Percentiles rank a stretch among this genome's conserved stretches.
phyloP scores from a whole-genome alignment of 805 yeast species.

The Wickerhamomyces xylosicus region DNA sequence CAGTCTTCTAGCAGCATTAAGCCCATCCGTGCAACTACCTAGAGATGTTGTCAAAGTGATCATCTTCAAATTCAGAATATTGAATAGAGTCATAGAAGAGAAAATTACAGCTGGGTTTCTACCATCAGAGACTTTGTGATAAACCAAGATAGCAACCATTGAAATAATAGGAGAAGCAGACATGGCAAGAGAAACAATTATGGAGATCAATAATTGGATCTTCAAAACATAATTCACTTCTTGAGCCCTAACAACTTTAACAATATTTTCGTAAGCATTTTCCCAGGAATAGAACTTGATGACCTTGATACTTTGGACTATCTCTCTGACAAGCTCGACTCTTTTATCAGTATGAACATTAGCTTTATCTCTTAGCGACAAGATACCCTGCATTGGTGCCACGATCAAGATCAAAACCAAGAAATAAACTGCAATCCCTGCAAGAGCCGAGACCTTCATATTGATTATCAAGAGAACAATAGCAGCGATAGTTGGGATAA shows the following conservation, averaged over 20 bases:
- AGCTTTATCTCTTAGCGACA: constrained; percentile 34
- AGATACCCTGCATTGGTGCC: constrained; percentile 32
- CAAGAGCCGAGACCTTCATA: constrained; percentile 53
- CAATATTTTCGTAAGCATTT: constrained; percentile 48
- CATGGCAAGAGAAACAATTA: constrained; percentile 40
- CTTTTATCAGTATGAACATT: constrained; percentile 52
- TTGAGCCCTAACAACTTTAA: constrained; percentile 38
- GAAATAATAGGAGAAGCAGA: constrained; percentile 39
- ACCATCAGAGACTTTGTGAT: constrained; percentile 22
- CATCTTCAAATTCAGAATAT: constrained; percentile 46
- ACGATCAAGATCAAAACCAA: constrained; percentile 32
- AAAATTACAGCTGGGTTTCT: constrained; percentile 49
- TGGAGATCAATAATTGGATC: constrained; percentile 52
- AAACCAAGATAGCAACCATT: constrained; percentile 34
- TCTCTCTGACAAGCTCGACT: constrained; percentile 46
- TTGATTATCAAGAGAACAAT: constrained; percentile 48
- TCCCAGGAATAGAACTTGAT: constrained; percentile 85
- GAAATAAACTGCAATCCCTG: constrained; percentile 43
- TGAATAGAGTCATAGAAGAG: constrained; percentile 58
- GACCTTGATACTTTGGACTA: constrained; percentile 46
- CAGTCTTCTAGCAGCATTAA: constrained; percentile 46
- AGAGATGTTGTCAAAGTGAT: constrained; percentile 48
- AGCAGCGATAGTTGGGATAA: constrained; percentile 43
- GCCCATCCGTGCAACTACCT: constrained; percentile 51
- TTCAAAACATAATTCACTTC: constrained; percentile 48